phyloP scores from a whole-genome alignment of 306 rosid genomes.

The Quercus variabilis region DNA sequence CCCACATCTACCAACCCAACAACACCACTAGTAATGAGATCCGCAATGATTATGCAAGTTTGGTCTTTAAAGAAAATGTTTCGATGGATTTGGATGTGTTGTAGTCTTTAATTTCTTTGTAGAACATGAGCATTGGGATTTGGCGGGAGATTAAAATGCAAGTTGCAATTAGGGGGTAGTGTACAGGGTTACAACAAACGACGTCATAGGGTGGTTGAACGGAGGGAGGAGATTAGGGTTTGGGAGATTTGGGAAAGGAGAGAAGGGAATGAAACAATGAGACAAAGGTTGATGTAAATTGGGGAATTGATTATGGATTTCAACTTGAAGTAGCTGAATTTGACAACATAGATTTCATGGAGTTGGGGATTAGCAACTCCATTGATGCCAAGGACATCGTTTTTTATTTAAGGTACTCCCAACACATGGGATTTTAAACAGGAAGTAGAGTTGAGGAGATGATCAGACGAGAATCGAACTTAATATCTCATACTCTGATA shows the following conservation, averaged over 20 bases:
- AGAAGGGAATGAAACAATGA: constrained; percentile 73
- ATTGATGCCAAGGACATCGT: constrained; percentile 2
- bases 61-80: constrained; percentile 50
- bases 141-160: constrained; percentile 45
- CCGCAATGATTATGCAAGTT: constrained; percentile 68
- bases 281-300: constrained; percentile 82
- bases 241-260: constrained; percentile 73
- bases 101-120: constrained; percentile 87
- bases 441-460: too few species aligned
- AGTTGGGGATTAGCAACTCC: constrained; percentile 73
- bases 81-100: constrained; percentile 83
- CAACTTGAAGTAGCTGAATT: constrained; percentile 84
- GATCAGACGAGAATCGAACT: too few species aligned
- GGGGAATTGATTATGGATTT: constrained; percentile 88
- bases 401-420: too few species aligned
- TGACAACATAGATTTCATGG: constrained; percentile 84
- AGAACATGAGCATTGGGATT: constrained; percentile 86
- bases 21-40: constrained; percentile 73
- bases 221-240: constrained; percentile 60
- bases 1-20: too few species aligned
- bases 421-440: too few species aligned
- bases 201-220: constrained; percentile 46
- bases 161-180: constrained; percentile 89
- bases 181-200: constrained; percentile 79
- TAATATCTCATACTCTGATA: too few species aligned